Evolutionary conservation across 2,329 filamentous ascomycete genomes (phyloP).

Genomic region (Celoporthe dispersa): DNA sequence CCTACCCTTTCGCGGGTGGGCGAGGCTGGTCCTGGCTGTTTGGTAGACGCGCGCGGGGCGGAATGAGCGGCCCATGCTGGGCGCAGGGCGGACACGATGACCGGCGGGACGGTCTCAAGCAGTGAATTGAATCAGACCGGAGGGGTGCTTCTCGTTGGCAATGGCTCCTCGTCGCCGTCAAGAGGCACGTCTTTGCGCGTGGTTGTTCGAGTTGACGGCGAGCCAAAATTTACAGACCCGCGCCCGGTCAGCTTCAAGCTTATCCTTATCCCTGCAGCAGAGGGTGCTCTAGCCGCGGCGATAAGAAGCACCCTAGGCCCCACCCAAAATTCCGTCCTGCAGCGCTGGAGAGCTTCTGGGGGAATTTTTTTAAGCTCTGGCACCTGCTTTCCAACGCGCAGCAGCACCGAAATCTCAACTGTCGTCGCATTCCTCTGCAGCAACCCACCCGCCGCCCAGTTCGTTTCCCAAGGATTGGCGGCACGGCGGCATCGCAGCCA

Average conservation of each 20-base stretch:
- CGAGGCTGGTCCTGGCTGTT: slow-evolving; percentile 42
- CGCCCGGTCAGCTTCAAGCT: slow-evolving; percentile 47
- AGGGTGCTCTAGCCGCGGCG: slow-evolving; percentile 13
- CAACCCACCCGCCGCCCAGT: slow-evolving; percentile 16
- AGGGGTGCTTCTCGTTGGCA: neutral
- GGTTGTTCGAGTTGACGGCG: slow-evolving; percentile 41
- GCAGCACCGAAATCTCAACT: neutral
- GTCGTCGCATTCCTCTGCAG: slow-evolving; percentile 8
- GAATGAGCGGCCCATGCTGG: slow-evolving; percentile 41
- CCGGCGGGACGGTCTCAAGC: neutral
- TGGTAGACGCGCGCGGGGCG: slow-evolving; percentile 50
- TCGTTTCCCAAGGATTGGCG: slow-evolving; percentile 32
- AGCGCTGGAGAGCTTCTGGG: slow-evolving; percentile 18
- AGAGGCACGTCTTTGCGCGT: slow-evolving; percentile 22
- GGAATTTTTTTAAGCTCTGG: slow-evolving; percentile 14
- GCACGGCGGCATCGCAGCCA: slow-evolving; percentile 39
- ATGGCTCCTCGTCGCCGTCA: slow-evolving; percentile 7
- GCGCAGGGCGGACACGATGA: slow-evolving; percentile 21
- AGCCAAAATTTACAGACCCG: slow-evolving; percentile 39
- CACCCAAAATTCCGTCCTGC: slow-evolving; percentile 18
- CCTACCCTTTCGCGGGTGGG: slow-evolving; percentile 39
- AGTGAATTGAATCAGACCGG: neutral
- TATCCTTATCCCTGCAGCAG: slow-evolving; percentile 36
- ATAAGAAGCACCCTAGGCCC: slow-evolving; percentile 14
- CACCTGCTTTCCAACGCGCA: neutral